These are phyloP conservation scores for Dothistroma septosporum DNA, from an alignment of 2,329 filamentous ascomycete genomes.

Conservation along the genomic window DNA sequence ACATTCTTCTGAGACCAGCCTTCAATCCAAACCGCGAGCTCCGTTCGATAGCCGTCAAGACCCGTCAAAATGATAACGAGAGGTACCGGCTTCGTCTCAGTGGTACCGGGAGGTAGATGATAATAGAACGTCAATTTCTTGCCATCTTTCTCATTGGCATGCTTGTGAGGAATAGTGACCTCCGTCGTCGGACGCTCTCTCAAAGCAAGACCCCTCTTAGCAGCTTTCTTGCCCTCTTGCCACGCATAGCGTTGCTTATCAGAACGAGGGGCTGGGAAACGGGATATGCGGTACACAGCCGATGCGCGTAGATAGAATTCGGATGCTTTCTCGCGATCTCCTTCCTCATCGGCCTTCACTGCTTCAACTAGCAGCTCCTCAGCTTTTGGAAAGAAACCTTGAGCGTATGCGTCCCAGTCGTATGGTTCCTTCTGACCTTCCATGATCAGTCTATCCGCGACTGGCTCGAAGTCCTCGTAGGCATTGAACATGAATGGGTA, in stretches of 20 bases:
- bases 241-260: slow-evolving; percentile 58
- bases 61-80: slow-evolving; percentile 56
- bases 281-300: slow-evolving; percentile 67
- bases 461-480: slow-evolving; percentile 64
- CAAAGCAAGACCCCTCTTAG: slow-evolving; percentile 52
- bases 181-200: slow-evolving; percentile 58
- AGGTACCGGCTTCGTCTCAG: slow-evolving; percentile 44
- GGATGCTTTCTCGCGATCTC: slow-evolving; percentile 52
- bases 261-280: slow-evolving; percentile 58
- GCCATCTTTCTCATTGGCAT: slow-evolving; percentile 50
- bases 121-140: slow-evolving; percentile 61
- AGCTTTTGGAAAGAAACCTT: slow-evolving; percentile 57
- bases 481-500: slow-evolving; percentile 65
- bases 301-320: slow-evolving; percentile 65
- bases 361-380: slow-evolving; percentile 53
- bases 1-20: slow-evolving; percentile 49
- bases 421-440: slow-evolving; percentile 62
- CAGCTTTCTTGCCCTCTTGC: slow-evolving; percentile 60
- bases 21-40: slow-evolving; percentile 51
- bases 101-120: slow-evolving; percentile 52
- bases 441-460: slow-evolving; percentile 61
- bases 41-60: slow-evolving; percentile 57
- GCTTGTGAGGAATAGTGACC: slow-evolving; percentile 57
- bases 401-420: slow-evolving; percentile 60
- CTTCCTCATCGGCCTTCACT: slow-evolving; percentile 46